Conservation (phyloP, 805 yeast genomes). For the Myxozyma mucilagina region DNA sequence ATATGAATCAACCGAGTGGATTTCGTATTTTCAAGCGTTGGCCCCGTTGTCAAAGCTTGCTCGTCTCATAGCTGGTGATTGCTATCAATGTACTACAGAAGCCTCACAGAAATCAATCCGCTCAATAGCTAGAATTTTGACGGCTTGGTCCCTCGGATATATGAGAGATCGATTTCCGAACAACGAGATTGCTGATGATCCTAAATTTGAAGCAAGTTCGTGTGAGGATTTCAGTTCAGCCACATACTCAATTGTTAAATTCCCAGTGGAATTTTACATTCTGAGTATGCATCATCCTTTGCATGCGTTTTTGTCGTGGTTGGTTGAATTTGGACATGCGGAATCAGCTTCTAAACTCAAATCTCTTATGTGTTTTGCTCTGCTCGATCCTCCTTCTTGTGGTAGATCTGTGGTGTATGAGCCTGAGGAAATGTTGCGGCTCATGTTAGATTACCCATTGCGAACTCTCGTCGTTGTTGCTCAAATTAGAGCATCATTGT, state of each 20-base stretch:
- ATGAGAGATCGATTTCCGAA: constrained; percentile 26
- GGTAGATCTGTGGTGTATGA: constrained; percentile 14
- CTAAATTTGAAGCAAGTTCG: constrained; percentile 32
- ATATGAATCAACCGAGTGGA: constrained; percentile 84
- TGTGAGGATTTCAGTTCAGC: constrained; percentile 36
- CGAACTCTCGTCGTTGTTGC: constrained; percentile 74
- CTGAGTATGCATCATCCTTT: constrained; percentile 80
- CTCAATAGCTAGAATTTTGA: constrained; percentile 33
- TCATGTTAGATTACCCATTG: constrained; percentile 69
- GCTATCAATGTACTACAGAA: constrained; percentile 30
- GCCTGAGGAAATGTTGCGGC: constrained; percentile 33
- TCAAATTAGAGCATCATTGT: constrained; percentile 82
- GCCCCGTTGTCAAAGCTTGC: constrained; percentile 62
- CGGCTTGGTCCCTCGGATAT: constrained; percentile 37
- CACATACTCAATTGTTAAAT: constrained; percentile 40
- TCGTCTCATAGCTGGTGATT: constrained; percentile 40
- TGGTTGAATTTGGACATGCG: constrained; percentile 54
- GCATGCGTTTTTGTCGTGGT: constrained; percentile 70
- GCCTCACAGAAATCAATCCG: constrained; percentile 31
- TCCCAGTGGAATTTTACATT: constrained; percentile 48
- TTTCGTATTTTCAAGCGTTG: constrained; percentile 65
- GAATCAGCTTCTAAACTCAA: constrained; percentile 22
- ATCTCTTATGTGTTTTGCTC: constrained; percentile 16
- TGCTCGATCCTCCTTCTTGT: constrained; percentile 23
- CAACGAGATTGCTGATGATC: constrained; percentile 32